These are phyloP conservation scores for Plantago elongata DNA, from an alignment of 257 asterid genomes.

Conservation along the genomic window DNA sequence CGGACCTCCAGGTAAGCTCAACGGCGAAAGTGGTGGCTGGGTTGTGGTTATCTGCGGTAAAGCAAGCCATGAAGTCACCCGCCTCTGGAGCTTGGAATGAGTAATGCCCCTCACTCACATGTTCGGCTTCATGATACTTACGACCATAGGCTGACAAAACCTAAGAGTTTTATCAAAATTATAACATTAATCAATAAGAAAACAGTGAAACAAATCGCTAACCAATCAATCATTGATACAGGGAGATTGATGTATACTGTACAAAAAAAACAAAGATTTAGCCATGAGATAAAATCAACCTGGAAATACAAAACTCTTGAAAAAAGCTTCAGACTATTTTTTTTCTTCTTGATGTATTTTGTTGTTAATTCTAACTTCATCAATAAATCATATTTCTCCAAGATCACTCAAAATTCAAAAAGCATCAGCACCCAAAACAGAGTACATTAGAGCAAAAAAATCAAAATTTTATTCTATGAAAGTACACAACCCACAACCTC, in stretches of 20 bases:
- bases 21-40: constrained; percentile 56
- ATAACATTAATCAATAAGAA: constrained; percentile 3
- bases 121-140: constrained; percentile 73
- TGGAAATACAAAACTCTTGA: no score
- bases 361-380: not conserved
- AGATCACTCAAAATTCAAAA: not conserved
- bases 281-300: no score
- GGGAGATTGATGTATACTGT: not conserved
- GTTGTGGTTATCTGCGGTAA: constrained; percentile 62
- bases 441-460: not conserved
- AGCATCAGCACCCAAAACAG: not conserved
- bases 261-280: no score
- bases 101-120: constrained; percentile 75
- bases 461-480: not conserved
- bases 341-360: no score
- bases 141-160: constrained; percentile 81
- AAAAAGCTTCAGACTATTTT: no score
- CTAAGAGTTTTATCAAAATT: constrained; percentile 28
- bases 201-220: not conserved
- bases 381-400: not conserved
- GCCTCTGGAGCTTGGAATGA: constrained; percentile 78
- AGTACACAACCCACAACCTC: not conserved
- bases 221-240: not conserved
- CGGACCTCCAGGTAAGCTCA: constrained; percentile 92
- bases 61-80: constrained; percentile 91